Evolutionary conservation across 2,329 filamentous ascomycete species (phyloP).

Genomic region (Apiospora rasikravindrae): DNA sequence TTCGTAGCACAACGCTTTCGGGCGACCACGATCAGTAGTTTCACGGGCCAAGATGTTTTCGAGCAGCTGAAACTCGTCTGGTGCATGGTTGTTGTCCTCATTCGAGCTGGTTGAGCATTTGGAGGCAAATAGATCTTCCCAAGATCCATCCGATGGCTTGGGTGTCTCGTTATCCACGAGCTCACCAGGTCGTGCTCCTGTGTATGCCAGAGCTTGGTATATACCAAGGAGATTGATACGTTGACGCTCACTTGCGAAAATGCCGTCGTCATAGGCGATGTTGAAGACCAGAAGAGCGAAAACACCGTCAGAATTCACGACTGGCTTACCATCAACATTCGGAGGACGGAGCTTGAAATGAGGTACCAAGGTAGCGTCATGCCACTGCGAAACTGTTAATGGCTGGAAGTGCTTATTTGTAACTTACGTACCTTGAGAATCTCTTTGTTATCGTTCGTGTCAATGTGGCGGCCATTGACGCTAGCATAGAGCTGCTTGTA

Average conservation of each 20-base stretch:
- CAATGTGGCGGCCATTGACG: conserved; percentile 22
- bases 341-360: conserved; percentile 29
- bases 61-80: conserved; percentile 32
- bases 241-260: conserved; percentile 34
- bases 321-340: conserved; percentile 33
- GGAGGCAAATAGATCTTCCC: conserved; percentile 33
- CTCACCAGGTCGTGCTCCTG: conserved; percentile 34
- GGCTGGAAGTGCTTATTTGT: background rate
- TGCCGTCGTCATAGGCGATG: conserved; percentile 34
- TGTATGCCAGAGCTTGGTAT: conserved; percentile 38
- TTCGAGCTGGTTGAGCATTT: conserved; percentile 24
- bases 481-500: conserved; percentile 26
- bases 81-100: conserved; percentile 25
- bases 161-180: conserved; percentile 37
- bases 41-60: conserved; percentile 28
- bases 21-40: conserved; percentile 27
- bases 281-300: conserved; percentile 37
- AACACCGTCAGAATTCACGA: conserved; percentile 31
- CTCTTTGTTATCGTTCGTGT: conserved; percentile 26
- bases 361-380: conserved; percentile 31
- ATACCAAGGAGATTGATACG: conserved; percentile 31
- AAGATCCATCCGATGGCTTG: conserved; percentile 33
- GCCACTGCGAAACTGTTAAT: conserved; percentile 26
- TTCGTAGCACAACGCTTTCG: conserved; percentile 38
- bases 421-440: conserved; percentile 22